These are phyloP conservation scores for Ophiosphaerella herpotricha DNA, from an alignment of 2,329 filamentous ascomycete genomes.

Conservation along the genomic window DNA sequence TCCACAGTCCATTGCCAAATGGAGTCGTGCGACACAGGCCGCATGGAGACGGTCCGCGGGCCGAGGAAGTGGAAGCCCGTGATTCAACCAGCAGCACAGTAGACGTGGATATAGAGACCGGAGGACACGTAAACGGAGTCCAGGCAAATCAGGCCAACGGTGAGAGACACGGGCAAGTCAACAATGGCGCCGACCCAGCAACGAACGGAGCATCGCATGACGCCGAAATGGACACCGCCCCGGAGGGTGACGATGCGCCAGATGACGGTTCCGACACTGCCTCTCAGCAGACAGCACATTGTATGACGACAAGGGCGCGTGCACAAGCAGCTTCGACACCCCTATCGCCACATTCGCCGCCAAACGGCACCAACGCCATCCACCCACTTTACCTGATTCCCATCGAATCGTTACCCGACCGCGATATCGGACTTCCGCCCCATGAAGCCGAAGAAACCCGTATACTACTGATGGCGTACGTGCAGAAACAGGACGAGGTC, in stretches of 20 bases:
- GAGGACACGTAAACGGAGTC: conserved; percentile 21
- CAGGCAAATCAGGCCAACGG: conserved; percentile 17
- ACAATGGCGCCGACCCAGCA: conserved; percentile 22
- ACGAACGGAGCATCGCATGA: conserved; percentile 29
- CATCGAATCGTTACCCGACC: conserved; percentile 64
- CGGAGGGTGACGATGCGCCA: conserved; percentile 32
- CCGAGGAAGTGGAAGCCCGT: conserved; percentile 15
- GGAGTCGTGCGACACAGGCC: conserved; percentile 8
- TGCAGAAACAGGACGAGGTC: conserved; percentile 86
- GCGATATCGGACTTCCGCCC: conserved; percentile 72
- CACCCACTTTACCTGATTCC: conserved; percentile 77
- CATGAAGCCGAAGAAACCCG: conserved; percentile 79
- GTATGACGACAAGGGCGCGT: conserved; percentile 61
- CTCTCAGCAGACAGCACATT: conserved; percentile 51
- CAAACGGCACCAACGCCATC: conserved; percentile 60
- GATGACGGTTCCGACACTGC: conserved; percentile 51
- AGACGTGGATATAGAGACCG: conserved; percentile 38
- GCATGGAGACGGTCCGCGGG: conserved; percentile 14
- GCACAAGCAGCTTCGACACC: conserved; percentile 51
- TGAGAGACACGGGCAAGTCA: conserved; percentile 1
- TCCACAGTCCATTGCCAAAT: conserved; percentile 21
- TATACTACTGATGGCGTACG: conserved; percentile 72
- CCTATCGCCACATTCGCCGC: conserved; percentile 52
- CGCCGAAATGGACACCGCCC: conserved; percentile 14
- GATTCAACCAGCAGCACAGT: conserved; percentile 15